Conservation (phyloP, 1,284 basidiomycete species). For the Marasmius oreades region DNA sequence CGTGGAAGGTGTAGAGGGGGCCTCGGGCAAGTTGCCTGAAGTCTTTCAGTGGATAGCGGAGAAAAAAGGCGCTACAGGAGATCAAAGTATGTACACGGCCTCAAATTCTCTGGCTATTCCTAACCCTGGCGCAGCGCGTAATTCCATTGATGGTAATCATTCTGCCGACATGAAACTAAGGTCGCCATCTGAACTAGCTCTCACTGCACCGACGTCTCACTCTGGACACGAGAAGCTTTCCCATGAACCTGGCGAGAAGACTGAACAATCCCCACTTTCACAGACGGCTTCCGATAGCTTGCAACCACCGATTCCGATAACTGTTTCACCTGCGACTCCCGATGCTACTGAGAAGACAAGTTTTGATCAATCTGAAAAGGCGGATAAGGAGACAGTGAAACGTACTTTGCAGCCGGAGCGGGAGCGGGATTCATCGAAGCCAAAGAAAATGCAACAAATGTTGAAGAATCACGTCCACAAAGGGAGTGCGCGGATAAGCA, state of each 20-base stretch:
- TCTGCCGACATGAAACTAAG: constrained; percentile 19
- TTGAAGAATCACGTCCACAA: constrained; percentile 71
- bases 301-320: constrained; percentile 28
- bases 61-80: constrained; percentile 39
- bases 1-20: constrained; percentile 83
- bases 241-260: not conserved
- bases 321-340: constrained; percentile 33
- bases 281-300: not conserved
- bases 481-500: constrained; percentile 66
- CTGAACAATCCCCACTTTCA: not conserved
- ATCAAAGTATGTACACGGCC: constrained; percentile 31
- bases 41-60: constrained; percentile 84
- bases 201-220: constrained; percentile 18
- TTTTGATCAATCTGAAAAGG: constrained; percentile 11
- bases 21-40: constrained; percentile 80
- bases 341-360: not conserved
- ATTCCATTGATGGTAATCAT: constrained; percentile 12
- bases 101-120: not conserved
- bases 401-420: not conserved
- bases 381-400: constrained; percentile 11
- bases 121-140: constrained; percentile 7
- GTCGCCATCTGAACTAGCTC: constrained; percentile 22
- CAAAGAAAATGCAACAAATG: constrained; percentile 71
- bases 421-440: constrained; percentile 40
- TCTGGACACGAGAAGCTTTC: constrained; percentile 18